These are phyloP conservation scores for Ophiosphaerella herpotricha DNA, from an alignment of 2,329 filamentous ascomycete genomes.

Conservation along the genomic window DNA sequence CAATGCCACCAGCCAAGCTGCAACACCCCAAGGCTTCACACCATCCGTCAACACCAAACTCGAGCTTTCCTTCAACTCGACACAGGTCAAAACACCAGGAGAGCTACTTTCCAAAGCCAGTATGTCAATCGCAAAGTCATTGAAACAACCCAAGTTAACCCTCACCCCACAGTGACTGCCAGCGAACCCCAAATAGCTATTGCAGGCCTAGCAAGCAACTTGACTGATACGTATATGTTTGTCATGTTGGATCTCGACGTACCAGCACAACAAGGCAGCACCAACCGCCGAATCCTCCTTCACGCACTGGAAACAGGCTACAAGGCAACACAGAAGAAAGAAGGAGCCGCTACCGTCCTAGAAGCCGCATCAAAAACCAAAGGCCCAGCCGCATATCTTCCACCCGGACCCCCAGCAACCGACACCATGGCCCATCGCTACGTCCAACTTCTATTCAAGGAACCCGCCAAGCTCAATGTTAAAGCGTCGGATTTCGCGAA, in stretches of 20 bases:
- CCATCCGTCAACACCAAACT: conserved; percentile 34
- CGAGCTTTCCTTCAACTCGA: conserved; percentile 39
- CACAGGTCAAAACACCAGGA: conserved; percentile 34
- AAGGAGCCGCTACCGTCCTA: conserved; percentile 30
- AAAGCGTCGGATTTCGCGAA: conserved; percentile 27
- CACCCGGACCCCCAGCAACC: conserved; percentile 39
- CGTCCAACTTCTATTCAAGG: conserved; percentile 40
- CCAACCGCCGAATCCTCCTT: conserved; percentile 35
- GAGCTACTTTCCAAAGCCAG: conserved; percentile 35
- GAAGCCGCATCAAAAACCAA: conserved; percentile 29
- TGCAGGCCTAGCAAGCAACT: conserved; percentile 15
- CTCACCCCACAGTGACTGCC: conserved; percentile 22
- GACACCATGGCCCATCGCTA: conserved; percentile 43
- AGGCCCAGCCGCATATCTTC: conserved; percentile 38
- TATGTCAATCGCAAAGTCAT: conserved; percentile 8
- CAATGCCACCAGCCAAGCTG: too few relatives aligned
- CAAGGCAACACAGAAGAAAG: conserved; percentile 36
- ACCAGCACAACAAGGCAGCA: conserved; percentile 26
- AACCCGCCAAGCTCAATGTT: conserved; percentile 32
- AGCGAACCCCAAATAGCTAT: conserved; percentile 36
- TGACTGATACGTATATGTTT: conserved; percentile 37
- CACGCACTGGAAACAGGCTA: conserved; percentile 42
- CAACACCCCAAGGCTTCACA: conserved; percentile 32
- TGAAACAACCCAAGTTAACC: conserved; percentile 7
- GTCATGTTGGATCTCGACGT: conserved; percentile 45